phyloP scores from a whole-genome alignment of 2,329 filamentous ascomycete genomes.

The Cryoendolithus antarcticus region DNA sequence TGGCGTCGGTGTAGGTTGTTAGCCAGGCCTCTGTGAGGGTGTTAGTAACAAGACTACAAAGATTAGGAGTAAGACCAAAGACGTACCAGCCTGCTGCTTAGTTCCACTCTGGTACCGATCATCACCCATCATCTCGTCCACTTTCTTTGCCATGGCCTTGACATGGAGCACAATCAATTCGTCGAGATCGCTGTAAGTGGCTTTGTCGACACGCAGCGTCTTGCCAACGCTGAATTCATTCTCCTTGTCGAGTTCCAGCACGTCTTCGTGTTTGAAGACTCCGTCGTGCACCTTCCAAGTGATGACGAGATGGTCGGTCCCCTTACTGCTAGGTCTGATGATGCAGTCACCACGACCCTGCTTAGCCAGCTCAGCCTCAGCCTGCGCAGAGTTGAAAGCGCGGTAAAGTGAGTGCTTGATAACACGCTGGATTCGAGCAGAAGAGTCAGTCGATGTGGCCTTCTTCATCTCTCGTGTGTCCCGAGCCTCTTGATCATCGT shows the following conservation, averaged over 20 bases:
- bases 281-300: conserved; percentile 97
- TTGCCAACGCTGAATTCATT: conserved; percentile 91
- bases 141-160: conserved; percentile 94
- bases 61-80: too few relatives aligned
- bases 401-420: conserved; percentile 97
- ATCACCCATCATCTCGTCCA: conserved; percentile 87
- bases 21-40: conserved; percentile 70
- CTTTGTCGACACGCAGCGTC: conserved; percentile 75
- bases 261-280: conserved; percentile 96
- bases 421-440: conserved; percentile 74
- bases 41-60: conserved; percentile 3
- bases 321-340: conserved; percentile 89
- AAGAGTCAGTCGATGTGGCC: conserved; percentile 63
- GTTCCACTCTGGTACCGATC: conserved; percentile 85
- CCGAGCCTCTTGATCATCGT: conserved; percentile 49
- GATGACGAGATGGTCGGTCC: conserved; percentile 85
- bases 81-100: conserved; percentile 63
- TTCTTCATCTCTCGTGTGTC: conserved; percentile 69
- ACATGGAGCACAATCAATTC: conserved; percentile 95
- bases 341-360: conserved; percentile 82
- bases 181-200: conserved; percentile 89
- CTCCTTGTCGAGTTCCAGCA: conserved; percentile 91
- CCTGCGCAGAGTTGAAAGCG: conserved; percentile 82
- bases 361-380: conserved; percentile 82
- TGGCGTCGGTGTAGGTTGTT: conserved; percentile 88